Base-by-base conservation (phyloP, 768 basidiomycete genomes). In the Sporobolomyces pararoseus region DNA sequence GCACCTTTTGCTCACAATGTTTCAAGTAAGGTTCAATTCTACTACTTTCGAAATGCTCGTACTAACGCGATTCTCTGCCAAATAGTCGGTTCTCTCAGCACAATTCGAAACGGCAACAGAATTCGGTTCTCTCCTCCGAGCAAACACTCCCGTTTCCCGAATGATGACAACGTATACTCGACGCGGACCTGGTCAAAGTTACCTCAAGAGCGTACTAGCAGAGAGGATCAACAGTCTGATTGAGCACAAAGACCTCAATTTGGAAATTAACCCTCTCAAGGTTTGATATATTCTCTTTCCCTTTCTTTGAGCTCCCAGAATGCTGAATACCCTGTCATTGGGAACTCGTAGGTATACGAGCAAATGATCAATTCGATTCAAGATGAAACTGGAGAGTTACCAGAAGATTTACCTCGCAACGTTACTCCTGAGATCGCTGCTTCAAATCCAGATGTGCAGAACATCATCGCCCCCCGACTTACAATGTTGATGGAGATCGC, bases 111-210 rank as follows among this genome's bases (percentile, higher is more conserved):
- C 91, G 3, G 93, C 96, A 21, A 95, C 93, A 63, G 96, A 99
- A 80, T 98, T 99, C 75, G 94, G 95, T n/a, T 98, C 95, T 7
- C 84, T 99, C 16, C 86, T 99, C 34, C 90, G 96, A 63, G 96
- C 96, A 68, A 99, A 99, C 81, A 99, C 96, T 58, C 96, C 96
- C 25, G 96, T 99, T 29, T 97, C 93, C 57, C 88, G 96, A 46
- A 99, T 99, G 96, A 99, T 99, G 96, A 99, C 96, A 52, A 98
- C 96, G 25, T 99, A 99, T 81, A 98, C 96, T 62, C 90, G 96
- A 69, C 89, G 96, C 64, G 96, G 96, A 66, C 96, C 96, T 1
- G 96, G 96, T 65, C 96, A 98, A 80, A 93, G 91, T 76, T 99
- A 98, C 80, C 86, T 99, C 73, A 99, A 99, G 84, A 88, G 89